Evolutionary conservation across 1,284 basidiomycete species (phyloP).

Genomic region (Anthracocystis setariae): DNA sequence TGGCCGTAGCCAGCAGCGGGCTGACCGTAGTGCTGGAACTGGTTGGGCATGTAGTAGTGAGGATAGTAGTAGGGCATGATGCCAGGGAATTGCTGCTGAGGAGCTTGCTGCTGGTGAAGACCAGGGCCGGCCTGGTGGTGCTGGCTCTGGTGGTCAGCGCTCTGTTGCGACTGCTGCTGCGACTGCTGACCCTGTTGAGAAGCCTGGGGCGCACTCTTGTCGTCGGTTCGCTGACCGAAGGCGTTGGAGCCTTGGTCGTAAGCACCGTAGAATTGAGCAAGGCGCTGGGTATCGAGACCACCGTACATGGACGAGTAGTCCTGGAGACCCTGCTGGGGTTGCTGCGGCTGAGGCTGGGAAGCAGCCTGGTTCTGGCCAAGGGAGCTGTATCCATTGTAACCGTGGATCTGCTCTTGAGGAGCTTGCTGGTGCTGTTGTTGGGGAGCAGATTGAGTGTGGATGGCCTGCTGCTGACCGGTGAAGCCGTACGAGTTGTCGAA

Average conservation of each 20-base stretch:
- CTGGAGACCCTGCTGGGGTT: constrained; percentile 49
- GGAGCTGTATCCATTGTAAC: constrained; percentile 54
- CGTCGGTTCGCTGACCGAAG: constrained; percentile 49
- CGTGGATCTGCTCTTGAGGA: constrained; percentile 48
- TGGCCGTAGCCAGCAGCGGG: constrained; percentile 65
- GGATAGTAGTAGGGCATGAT: constrained; percentile 68
- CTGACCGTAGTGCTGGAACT: constrained; percentile 68
- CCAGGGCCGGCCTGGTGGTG: constrained; percentile 47
- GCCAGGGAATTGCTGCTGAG: constrained; percentile 63
- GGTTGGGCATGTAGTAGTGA: constrained; percentile 67
- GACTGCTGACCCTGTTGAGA: constrained; percentile 46
- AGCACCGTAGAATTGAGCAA: constrained; percentile 59
- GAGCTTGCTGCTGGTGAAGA: constrained; percentile 57
- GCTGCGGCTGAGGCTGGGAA: constrained; percentile 38
- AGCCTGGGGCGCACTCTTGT: constrained; percentile 44
- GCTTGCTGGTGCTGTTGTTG: constrained; percentile 36
- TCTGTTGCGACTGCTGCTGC: constrained; percentile 49
- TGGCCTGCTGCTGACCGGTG: constrained; percentile 38
- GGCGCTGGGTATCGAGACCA: constrained; percentile 60
- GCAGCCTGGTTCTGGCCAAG: constrained; percentile 32
- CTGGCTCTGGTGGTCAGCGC: constrained; percentile 37
- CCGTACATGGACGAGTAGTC: constrained; percentile 62
- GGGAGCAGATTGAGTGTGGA: constrained; percentile 1
- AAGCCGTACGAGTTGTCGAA: constrained; percentile 51
- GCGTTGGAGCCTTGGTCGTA: constrained; percentile 58